Base-by-base conservation (phyloP, 164 flowering plant species). In the Akebia trifoliata region DNA sequence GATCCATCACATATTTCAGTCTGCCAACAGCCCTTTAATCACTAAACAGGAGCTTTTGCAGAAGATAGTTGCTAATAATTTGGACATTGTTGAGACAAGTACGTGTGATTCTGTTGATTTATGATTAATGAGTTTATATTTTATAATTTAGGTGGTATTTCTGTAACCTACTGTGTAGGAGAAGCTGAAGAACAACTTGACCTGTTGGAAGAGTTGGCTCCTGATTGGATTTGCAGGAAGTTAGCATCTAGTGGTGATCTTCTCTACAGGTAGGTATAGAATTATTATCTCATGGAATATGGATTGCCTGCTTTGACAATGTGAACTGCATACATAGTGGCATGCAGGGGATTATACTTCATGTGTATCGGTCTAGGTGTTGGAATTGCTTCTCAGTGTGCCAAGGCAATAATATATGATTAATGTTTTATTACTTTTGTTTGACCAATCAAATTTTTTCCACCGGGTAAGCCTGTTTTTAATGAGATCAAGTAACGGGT, bases 41-140 rank as follows among this genome's bases (percentile, higher is more conserved):
- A 87, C 95, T 14, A 82, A 81, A 61, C 79, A 81, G 71, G 88
- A 87, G 72, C 90, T 87, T 53, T 67, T 81, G 63, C 79, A 84
- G 58, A 87, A 87, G 65, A 78, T 87, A 53, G 72, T 79, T 36
- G 59, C 70, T 62, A 62, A 79, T 57, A 64, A 64, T 43, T 56
- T 52, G 45, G 84, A 78, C 49, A 51, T 84, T 26, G 64, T 52
- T 34, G 88, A 82, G 30, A 66, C 55, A 70, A 70, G 95, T 84
- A 73, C 26, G 74, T 51, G 18, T 8, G 7, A 21, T 18, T 39
- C n/a, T 18, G 22, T 52, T 50, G 37, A 57, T 2, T 45, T 35
- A 1, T 18, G 17, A 45, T 43, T 15, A 4, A n/a, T 24, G n/a
- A 25, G 18, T 21, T 24, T 44, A 17, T n/a, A 20, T 29, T 35